Conservation (phyloP, 345 rosid species). For the Anastatica hierochuntica region DNA sequence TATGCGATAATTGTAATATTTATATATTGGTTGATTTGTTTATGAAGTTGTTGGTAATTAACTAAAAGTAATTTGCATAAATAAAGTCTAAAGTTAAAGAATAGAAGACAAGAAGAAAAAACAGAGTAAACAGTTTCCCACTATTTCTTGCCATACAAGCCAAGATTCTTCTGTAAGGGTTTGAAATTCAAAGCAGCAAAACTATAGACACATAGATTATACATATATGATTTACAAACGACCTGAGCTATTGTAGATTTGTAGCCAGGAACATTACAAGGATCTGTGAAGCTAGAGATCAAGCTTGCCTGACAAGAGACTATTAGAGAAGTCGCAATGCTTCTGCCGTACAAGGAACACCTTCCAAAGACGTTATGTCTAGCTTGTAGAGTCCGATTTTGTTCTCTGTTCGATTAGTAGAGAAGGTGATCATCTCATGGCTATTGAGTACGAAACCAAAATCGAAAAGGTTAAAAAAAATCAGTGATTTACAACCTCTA, state of each 20-base stretch:
- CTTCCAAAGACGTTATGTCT: slow-evolving; percentile 74
- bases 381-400: slow-evolving; percentile 65
- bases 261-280: slow-evolving; percentile 81
- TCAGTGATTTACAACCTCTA: too few species aligned
- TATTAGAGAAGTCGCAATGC: slow-evolving; percentile 6
- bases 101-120: slow-evolving; percentile 3
- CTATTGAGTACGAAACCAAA: too few species aligned
- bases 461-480: too few species aligned
- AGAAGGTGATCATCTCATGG: slow-evolving; percentile 63
- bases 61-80: neutral
- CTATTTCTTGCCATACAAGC: slow-evolving; percentile 43
- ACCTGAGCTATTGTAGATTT: slow-evolving; percentile 65
- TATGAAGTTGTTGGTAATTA: neutral
- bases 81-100: neutral
- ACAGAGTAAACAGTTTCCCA: neutral
- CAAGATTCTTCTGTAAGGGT: slow-evolving; percentile 50
- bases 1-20: neutral
- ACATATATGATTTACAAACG: slow-evolving; percentile 43
- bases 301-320: slow-evolving; percentile 67
- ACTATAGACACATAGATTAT: slow-evolving; percentile 73
- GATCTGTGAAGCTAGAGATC: slow-evolving; percentile 37
- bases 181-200: slow-evolving; percentile 61
- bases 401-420: slow-evolving; percentile 83
- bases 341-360: slow-evolving; percentile 36
- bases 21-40: neutral